Base-by-base conservation (phyloP, 2,329 filamentous ascomycete genomes). In the Colletotrichum musicola region DNA sequence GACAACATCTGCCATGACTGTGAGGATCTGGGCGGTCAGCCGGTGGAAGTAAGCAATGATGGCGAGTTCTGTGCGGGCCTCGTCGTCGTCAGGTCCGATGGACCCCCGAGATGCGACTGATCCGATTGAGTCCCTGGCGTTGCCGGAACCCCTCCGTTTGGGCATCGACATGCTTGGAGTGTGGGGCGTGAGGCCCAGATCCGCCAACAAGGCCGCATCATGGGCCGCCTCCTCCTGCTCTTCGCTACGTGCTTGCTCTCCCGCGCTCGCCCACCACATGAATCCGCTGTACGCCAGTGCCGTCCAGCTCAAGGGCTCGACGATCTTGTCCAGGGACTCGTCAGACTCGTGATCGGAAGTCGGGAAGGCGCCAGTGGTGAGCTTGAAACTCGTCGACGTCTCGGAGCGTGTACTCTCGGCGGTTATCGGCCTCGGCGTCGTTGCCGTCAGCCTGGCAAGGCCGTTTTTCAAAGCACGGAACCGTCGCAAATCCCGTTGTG, bases 191-290 rank as follows among this genome's bases (percentile, higher is more conserved):
- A 64, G 22, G 35, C 64, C 62, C 4, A 90, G 74, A 60, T 89
- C 87, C 0, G 85, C 85, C 4, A 91, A 82, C 4, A 91, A 83
- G 3, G 84, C 78, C 7, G 84, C 81, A 73, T 91, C 89, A 53
- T 82, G 83, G 53, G 81, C 84, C 56, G 80, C 77, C 73, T 89
- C 88, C 72, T 91, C 89, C 20, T 87, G 84, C 71, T 90, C 86
- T 60, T 89, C 87, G 57, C 87, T 84, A 18, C 86, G 84, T 7
- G 87, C 82, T 77, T 91, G 88, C 79, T 96, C 93, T 66, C 93
- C 93, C 0, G 93, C 92, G 16, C 91, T 93, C 2, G 93, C 93
- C 93, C 93, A 96, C 93, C 93, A 96, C 87, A 95, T 93, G 82
- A 95, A 95, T 25, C 92, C 90, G 62, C 88, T 89, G 79, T 95